These are phyloP conservation scores for Zygosaccharomyces rouxii DNA, from an alignment of 805 yeast genomes.

Conservation along the genomic window DNA sequence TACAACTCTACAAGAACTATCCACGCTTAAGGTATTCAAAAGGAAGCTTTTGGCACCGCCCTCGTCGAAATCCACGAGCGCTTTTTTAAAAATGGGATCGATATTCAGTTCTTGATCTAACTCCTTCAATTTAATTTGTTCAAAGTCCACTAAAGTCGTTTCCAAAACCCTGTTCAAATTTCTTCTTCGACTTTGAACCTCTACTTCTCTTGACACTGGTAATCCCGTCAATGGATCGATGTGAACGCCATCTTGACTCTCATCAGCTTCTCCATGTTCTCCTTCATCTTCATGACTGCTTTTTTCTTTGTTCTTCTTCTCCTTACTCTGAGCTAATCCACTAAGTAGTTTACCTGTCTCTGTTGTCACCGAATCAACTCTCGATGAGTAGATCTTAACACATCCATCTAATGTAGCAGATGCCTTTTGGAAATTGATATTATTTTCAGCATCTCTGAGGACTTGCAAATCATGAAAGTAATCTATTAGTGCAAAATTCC, in stretches of 20 bases:
- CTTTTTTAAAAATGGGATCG: constrained; percentile 72
- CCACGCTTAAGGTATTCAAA: constrained; percentile 56
- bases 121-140: constrained; percentile 47
- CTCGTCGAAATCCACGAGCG: constrained; percentile 74
- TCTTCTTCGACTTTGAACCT: constrained; percentile 26
- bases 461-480: constrained; percentile 81
- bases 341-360: constrained; percentile 82
- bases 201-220: constrained; percentile 28
- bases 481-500: constrained; percentile 89
- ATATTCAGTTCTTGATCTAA: constrained; percentile 61
- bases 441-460: constrained; percentile 65
- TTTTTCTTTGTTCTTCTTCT: constrained; percentile 21
- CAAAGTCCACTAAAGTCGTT: constrained; percentile 51
- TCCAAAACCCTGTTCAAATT: constrained; percentile 30
- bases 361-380: constrained; percentile 87
- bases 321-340: constrained; percentile 55
- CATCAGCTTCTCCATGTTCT: constrained; percentile 21
- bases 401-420: constrained; percentile 92
- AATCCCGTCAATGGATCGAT: constrained; percentile 36
- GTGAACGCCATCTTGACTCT: constrained; percentile 19
- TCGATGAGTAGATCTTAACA: constrained; percentile 83
- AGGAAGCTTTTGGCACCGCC: constrained; percentile 74
- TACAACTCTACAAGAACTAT: constrained; percentile 50
- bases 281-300: constrained; percentile 25
- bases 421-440: constrained; percentile 85